These are phyloP conservation scores for Boletus reticuloceps DNA, from an alignment of 768 basidiomycete genomes.

Conservation along the genomic window DNA sequence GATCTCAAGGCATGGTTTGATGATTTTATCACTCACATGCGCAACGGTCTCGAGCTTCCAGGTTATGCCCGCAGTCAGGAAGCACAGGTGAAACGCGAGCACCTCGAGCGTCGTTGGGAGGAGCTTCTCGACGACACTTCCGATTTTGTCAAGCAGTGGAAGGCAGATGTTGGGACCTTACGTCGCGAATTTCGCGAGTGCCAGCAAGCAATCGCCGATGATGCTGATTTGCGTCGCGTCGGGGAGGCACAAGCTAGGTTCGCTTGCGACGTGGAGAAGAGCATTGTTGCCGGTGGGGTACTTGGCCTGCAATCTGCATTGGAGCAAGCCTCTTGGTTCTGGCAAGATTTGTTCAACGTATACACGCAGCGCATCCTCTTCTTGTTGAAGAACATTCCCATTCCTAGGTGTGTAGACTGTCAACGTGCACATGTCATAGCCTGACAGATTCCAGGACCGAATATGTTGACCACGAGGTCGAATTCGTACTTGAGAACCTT, in stretches of 20 bases:
- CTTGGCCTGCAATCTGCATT: slow-evolving; percentile 49
- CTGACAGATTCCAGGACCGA: slow-evolving; percentile 49
- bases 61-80: slow-evolving; percentile 56
- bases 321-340: slow-evolving; percentile 71
- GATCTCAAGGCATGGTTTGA: slow-evolving; percentile 55
- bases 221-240: slow-evolving; percentile 48
- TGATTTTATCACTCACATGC: slow-evolving; percentile 47
- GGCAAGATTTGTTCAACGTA: slow-evolving; percentile 79
- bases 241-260: slow-evolving; percentile 49
- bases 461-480: slow-evolving; percentile 63
- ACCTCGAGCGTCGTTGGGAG: slow-evolving; percentile 51
- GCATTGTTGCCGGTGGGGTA: slow-evolving; percentile 37
- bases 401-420: slow-evolving; percentile 51
- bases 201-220: slow-evolving; percentile 43
- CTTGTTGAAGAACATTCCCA: slow-evolving; percentile 60
- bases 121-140: slow-evolving; percentile 45
- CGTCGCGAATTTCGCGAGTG: slow-evolving; percentile 45
- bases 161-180: slow-evolving; percentile 43
- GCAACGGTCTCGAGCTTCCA: slow-evolving; percentile 45
- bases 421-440: background rate
- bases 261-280: slow-evolving; percentile 46
- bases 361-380: slow-evolving; percentile 60
- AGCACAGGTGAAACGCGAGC: slow-evolving; percentile 35
- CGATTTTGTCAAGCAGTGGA: slow-evolving; percentile 48
- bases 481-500: slow-evolving; percentile 74